Evolutionary conservation across 805 yeast genomes (phyloP).

Genomic region (Schizosaccharomyces japonicus): DNA sequence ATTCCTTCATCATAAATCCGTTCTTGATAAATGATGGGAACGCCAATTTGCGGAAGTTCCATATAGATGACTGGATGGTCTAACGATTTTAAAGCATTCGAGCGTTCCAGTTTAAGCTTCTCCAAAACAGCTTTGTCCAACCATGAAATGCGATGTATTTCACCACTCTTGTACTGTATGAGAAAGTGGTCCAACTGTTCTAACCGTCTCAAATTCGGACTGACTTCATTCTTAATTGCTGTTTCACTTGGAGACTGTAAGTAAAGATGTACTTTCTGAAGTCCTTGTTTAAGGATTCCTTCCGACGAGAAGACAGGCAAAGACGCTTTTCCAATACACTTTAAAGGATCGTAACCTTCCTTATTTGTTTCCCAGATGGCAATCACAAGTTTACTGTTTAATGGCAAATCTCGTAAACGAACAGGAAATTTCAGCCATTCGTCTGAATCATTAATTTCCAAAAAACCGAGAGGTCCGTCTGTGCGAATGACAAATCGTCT

Average conservation of each 20-base stretch:
- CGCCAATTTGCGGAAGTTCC: constrained; percentile 41
- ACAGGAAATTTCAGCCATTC: not conserved
- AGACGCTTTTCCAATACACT: not conserved
- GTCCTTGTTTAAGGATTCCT: not conserved
- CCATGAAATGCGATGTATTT: constrained; percentile 41
- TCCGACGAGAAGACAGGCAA: not conserved
- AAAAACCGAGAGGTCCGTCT: too few species aligned
- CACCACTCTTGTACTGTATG: constrained; percentile 45
- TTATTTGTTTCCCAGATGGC: not conserved
- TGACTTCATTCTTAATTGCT: not conserved
- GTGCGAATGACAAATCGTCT: not conserved
- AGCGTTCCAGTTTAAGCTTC: constrained; percentile 23
- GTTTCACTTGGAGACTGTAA: not conserved
- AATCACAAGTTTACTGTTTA: not conserved
- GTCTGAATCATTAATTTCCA: not conserved
- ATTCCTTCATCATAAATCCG: not conserved
- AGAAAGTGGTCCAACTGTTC: constrained; percentile 16
- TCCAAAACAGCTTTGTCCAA: constrained; percentile 42
- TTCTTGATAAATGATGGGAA: constrained; percentile 30
- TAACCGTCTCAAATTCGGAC: not conserved
- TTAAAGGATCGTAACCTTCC: not conserved
- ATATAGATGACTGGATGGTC: constrained; percentile 13
- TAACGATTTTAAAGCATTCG: constrained; percentile 7
- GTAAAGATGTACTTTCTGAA: not conserved
- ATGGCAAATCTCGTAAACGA: not conserved